phyloP scores from a whole-genome alignment of 768 basidiomycete genomes.

The Hypholoma sublateritium region DNA sequence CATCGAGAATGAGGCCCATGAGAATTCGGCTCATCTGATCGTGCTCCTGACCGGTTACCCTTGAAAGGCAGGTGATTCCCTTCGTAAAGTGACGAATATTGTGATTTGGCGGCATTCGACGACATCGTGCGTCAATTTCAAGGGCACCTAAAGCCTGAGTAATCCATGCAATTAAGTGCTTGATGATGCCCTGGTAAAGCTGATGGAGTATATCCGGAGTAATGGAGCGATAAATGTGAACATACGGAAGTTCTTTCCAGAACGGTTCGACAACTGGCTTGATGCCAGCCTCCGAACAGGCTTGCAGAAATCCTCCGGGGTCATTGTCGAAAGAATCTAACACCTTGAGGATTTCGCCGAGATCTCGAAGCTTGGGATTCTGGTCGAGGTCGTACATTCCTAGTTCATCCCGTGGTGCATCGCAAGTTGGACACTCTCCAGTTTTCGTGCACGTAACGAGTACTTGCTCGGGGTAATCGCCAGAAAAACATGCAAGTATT shows the following conservation, averaged over 20 bases:
- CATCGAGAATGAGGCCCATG: neutral
- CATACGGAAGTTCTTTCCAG: slow-evolving; percentile 38
- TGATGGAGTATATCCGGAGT: slow-evolving; percentile 51
- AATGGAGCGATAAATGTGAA: slow-evolving; percentile 38
- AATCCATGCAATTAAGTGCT: slow-evolving; percentile 27
- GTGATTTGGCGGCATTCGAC: slow-evolving; percentile 21
- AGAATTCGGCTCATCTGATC: slow-evolving; percentile 22
- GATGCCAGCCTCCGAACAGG: slow-evolving; percentile 20
- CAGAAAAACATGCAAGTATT: slow-evolving; percentile 37
- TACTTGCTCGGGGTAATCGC: slow-evolving; percentile 46
- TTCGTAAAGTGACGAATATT: slow-evolving; percentile 30
- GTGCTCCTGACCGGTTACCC: slow-evolving; percentile 39
- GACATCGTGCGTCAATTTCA: slow-evolving; percentile 36
- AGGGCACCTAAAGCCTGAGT: slow-evolving; percentile 14
- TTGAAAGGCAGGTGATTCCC: slow-evolving; percentile 35
- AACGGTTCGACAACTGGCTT: slow-evolving; percentile 34
- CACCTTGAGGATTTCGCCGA: slow-evolving; percentile 16
- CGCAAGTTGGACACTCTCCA: slow-evolving; percentile 29
- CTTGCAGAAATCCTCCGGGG: slow-evolving; percentile 10
- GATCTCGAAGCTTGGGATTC: no score
- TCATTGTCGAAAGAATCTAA: slow-evolving; percentile 27
- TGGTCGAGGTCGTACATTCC: slow-evolving; percentile 8
- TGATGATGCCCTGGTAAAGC: slow-evolving; percentile 40
- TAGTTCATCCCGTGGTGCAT: slow-evolving; percentile 14
- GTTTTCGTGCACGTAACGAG: slow-evolving; percentile 28